These are phyloP conservation scores for Rhynchospora tenuis DNA, from an alignment of 176 grass and related monocot species.

Conservation along the genomic window DNA sequence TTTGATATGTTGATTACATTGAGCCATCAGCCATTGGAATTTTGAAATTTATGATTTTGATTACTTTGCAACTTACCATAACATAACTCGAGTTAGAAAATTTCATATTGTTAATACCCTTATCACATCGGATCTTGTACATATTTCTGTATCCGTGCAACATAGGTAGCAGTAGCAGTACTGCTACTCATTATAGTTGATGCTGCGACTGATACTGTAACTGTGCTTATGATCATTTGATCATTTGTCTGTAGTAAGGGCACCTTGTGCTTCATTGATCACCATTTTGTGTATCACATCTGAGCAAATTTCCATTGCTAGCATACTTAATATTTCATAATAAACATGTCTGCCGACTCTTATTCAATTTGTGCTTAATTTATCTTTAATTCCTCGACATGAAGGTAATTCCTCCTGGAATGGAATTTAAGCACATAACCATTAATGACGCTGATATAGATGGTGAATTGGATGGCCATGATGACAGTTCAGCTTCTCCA, in stretches of 20 bases:
- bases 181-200: neutral
- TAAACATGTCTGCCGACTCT: neutral
- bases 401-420: conserved; percentile 48
- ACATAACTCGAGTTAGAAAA: neutral
- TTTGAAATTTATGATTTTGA: no score
- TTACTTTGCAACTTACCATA: neutral
- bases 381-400: conserved; percentile 10
- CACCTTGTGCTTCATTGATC: neutral
- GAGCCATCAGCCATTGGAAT: no score
- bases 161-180: neutral
- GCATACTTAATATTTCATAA: neutral
- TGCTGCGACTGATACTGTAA: neutral
- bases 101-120: neutral
- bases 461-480: conserved; percentile 37
- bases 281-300: neutral
- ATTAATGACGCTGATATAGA: conserved; percentile 37
- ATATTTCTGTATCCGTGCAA: neutral
- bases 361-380: conserved; percentile 1
- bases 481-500: conserved; percentile 30
- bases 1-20: no score
- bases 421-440: conserved; percentile 45
- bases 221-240: neutral
- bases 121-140: neutral
- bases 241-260: neutral
- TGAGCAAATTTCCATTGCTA: neutral